Evolutionary conservation across 2,329 filamentous ascomycete genomes (phyloP), one percentile per base, ranked within the genome.

Genomic region (Pseudogymnoascus sp.): DNA sequence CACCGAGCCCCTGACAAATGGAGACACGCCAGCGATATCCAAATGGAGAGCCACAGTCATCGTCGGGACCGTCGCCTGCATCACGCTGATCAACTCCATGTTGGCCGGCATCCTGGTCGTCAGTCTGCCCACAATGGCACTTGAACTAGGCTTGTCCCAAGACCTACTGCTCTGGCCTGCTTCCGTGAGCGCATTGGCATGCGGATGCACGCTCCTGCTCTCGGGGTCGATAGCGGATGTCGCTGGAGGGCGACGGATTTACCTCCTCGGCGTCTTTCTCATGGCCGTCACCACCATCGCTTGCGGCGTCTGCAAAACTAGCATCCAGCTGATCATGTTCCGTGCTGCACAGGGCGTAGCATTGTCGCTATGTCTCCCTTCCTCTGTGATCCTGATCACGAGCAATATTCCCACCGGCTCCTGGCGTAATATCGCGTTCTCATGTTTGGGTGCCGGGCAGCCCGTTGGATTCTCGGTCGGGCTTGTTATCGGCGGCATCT

Each of bases 401-500:
- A 74, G 72, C 35, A 76, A 75, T 1, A 76, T 81, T 28, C 76
- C 78, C 0, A 68, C 73, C n/a, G 81, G 80, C 1, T 76, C 75
- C 64, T 69, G 73, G 23, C 73, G 81, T 3, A 83, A 84, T 64
- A 71, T 82, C 8, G 80, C 76, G 0, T 83, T 84, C 65, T 77
- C 80, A 0, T 76, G 74, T 9, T 72, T 83, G 66, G 81, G 82
- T 2, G 74, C 76, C 9, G 77, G 77, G 1, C 79, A 82, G 62
- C 79, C 80, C 0, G 66, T 83, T 8, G 82, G 82, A 0, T 84
- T 81, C 62, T 76, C 75, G 0, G 64, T 83, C 0, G 82, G 82
- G 0, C 72, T 84, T 2, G 75, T 79, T 0, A 70, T 84, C 2
- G 79, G 80, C 28, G 80, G 81, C 62, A 64, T 82, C 0, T 75